These are phyloP conservation scores for Penicillium capsulatum DNA, from an alignment of 2,329 filamentous ascomycete species.

Conservation along the genomic window DNA sequence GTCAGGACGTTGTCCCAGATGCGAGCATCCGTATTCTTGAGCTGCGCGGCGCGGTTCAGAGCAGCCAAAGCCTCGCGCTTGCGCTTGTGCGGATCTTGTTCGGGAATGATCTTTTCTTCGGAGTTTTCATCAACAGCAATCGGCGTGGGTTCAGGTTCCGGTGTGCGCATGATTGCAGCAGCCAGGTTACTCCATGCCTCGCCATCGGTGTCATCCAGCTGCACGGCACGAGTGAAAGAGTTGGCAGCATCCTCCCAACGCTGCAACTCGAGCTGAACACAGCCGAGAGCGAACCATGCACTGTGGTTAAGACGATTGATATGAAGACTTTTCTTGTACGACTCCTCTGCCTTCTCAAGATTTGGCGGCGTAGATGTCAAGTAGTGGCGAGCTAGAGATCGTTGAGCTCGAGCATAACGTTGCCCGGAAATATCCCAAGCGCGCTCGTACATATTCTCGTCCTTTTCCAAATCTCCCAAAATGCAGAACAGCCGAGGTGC, in stretches of 20 bases:
- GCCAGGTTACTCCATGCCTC: constrained; percentile 95
- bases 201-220: constrained; percentile 81
- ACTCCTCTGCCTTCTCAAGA: constrained; percentile 65
- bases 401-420: constrained; percentile 81
- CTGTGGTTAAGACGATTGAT: constrained; percentile 78
- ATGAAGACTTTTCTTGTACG: constrained; percentile 71
- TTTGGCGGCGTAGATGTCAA: constrained; percentile 58
- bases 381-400: constrained; percentile 76
- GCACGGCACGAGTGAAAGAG: constrained; percentile 77
- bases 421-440: constrained; percentile 82
- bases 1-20: constrained; percentile 98
- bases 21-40: constrained; percentile 80
- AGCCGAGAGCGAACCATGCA: constrained; percentile 87
- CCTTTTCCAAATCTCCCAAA: constrained; percentile 78
- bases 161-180: constrained; percentile 64
- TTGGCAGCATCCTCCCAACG: constrained; percentile 75
- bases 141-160: constrained; percentile 32
- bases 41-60: constrained; percentile 77
- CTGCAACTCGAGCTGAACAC: constrained; percentile 74
- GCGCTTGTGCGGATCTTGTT: constrained; percentile 55
- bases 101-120: constrained; percentile 13
- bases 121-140: constrained; percentile 29
- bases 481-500: constrained; percentile 89
- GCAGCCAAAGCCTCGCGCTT: constrained; percentile 74
- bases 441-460: constrained; percentile 70